Evolutionary conservation across 441 rosid genomes (phyloP), one percentile per base, ranked within the genome.

Genomic region (Pelargonium australe): DNA sequence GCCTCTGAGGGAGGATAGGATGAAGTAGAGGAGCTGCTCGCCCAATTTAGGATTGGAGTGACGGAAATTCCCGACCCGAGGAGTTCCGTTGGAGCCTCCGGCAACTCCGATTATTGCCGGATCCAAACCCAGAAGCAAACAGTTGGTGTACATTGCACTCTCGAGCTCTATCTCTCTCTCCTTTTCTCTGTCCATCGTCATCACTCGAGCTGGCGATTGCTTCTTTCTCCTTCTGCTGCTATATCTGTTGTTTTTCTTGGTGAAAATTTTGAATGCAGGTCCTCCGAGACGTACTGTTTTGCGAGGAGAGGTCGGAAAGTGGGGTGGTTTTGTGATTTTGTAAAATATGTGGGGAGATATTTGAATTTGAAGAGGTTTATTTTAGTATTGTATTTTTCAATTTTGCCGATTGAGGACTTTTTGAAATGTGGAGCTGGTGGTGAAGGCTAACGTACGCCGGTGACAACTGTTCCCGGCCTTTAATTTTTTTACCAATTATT

Each of bases 31-130:
- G 60, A 95, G 98, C 86, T 95, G 99, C 72, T 95, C 99, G 65
- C 99, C 99, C 67, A 95, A 85, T 80, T 92, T 95, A 73, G 99
- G 99, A 89, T 95, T 95, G n/a, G 99, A 92, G 86, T 95, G 99
- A 51, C 99, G 97, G 85, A 92, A 95, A 16, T 81, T 85, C 40
- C 99, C 99, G 77, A 92, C 96, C 67, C 97, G 96, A 61, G 95
- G 95, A 44, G 87, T 79, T 70, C 81, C 89, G 78, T 82, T 88
- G 84, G 96, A 83, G 43, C 87, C 81, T 80, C 96, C 95, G 80
- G 83, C 85, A 14, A 25, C 31, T 25, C 97, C 99, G 82, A 95
- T 95, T 63, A 89, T 72, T 65, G 78, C 79, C 71, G 98, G 97
- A 92, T 95, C 99, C 87, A 95, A 76, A 67, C 99, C 99, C 76